A percentile compares a stretch with the other conserved stretches of the same genome.
phyloP scores from a whole-genome alignment of 1,284 basidiomycete species.

The Wallemia hederae region DNA sequence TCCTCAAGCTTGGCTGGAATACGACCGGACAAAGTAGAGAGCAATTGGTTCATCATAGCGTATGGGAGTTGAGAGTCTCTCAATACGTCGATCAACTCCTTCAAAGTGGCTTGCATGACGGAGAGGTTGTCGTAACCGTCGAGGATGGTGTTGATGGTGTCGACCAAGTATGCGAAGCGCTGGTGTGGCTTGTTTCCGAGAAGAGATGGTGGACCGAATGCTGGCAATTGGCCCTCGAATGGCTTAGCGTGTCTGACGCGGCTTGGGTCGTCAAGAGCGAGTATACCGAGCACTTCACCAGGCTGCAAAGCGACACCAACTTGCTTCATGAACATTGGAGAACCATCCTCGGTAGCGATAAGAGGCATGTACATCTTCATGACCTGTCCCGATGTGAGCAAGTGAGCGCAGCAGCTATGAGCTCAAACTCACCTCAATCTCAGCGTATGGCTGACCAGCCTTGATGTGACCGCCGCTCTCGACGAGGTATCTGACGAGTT shows the following conservation, averaged over 20 bases:
- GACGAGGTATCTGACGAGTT: constrained; percentile 77
- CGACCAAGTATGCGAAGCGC: constrained; percentile 42
- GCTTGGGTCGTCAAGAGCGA: constrained; percentile 82
- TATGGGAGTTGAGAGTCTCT: constrained; percentile 68
- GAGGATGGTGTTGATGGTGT: constrained; percentile 66
- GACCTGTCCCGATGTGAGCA: constrained; percentile 24
- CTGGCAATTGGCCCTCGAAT: constrained; percentile 71
- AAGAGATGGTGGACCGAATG: constrained; percentile 58
- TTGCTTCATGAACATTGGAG: constrained; percentile 91
- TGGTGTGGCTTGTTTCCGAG: constrained; percentile 78
- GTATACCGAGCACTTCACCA: constrained; percentile 93
- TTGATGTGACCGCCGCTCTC: constrained; percentile 93
- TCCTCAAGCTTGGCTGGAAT: constrained; percentile 82
- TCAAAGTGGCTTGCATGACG: constrained; percentile 50
- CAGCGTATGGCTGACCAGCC: constrained; percentile 85
- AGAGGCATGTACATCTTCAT: constrained; percentile 99
- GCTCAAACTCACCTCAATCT: constrained; percentile 47
- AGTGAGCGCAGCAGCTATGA: constrained; percentile 9
- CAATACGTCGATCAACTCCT: constrained; percentile 47
- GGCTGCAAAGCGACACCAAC: constrained; percentile 84
- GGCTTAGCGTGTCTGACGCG: constrained; percentile 96
- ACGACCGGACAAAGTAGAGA: constrained; percentile 71
- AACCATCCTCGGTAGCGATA: constrained; percentile 79
- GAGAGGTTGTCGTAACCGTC: constrained; percentile 81
- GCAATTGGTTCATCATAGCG: constrained; percentile 51